Percentiles rank a stretch among this genome's conserved stretches.
Conservation (phyloP, 495 filamentous ascomycete species). For the Aspergillus egyptiacus region DNA sequence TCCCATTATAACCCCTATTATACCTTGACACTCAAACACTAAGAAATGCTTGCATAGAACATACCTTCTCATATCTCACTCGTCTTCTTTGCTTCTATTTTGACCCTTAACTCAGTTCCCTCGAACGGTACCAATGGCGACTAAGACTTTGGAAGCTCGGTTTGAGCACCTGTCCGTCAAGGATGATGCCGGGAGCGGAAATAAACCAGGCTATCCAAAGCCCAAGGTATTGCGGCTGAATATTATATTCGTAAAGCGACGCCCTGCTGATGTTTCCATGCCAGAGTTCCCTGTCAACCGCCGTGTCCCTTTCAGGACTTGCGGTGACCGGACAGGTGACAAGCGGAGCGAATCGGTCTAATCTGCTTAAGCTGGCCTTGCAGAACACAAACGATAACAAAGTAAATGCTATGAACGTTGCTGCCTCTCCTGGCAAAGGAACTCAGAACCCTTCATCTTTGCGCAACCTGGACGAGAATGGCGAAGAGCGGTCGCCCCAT, state of each 20-base stretch:
- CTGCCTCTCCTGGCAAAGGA: slow-evolving; percentile 28
- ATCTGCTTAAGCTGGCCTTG: slow-evolving; percentile 75
- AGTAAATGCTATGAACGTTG: slow-evolving; percentile 41
- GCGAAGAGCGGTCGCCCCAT: slow-evolving; percentile 48
- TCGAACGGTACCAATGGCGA: slow-evolving; percentile 39
- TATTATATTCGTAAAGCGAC: not conserved
- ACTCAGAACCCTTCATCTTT: slow-evolving; percentile 35
- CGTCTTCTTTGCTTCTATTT: slow-evolving; percentile 1
- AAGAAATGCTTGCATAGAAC: slow-evolving; percentile 6
- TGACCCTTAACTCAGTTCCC: not conserved
- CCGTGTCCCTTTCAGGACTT: slow-evolving; percentile 48
- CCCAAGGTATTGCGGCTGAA: slow-evolving; percentile 51
- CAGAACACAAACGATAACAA: slow-evolving; percentile 61
- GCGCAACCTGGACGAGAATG: slow-evolving; percentile 51
- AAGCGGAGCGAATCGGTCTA: slow-evolving; percentile 57
- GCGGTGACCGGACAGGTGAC: slow-evolving; percentile 46
- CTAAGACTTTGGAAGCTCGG: slow-evolving; percentile 64
- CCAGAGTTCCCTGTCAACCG: slow-evolving; percentile 43
- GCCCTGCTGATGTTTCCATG: slow-evolving; percentile 25
- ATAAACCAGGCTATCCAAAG: slow-evolving; percentile 52
- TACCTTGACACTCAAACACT: not conserved
- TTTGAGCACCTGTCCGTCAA: slow-evolving; percentile 78
- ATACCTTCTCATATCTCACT: not conserved
- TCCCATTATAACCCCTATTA: not conserved
- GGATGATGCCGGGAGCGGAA: slow-evolving; percentile 64